These are phyloP conservation scores for Calonectria leucothoes DNA, from an alignment of 2,329 filamentous ascomycete genomes.

Conservation along the genomic window DNA sequence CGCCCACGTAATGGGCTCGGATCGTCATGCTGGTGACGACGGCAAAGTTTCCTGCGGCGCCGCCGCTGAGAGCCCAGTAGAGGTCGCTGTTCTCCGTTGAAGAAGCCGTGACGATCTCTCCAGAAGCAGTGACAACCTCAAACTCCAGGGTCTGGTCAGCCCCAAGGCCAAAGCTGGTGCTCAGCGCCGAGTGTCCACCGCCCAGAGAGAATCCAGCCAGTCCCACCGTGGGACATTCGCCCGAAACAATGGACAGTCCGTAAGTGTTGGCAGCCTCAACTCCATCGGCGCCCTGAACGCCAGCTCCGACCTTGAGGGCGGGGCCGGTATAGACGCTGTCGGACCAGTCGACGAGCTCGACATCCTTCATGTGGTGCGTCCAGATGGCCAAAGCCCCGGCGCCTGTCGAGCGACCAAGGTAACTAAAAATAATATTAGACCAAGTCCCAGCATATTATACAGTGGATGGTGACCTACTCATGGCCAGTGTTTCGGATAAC, in stretches of 20 bases:
- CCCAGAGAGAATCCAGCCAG: slow-evolving; percentile 70
- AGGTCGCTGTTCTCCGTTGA: slow-evolving; percentile 63
- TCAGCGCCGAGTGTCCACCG: slow-evolving; percentile 64
- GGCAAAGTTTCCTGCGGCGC: slow-evolving; percentile 69
- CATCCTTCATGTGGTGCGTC: slow-evolving; percentile 56
- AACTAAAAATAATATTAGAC: slow-evolving; percentile 17
- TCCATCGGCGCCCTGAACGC: slow-evolving; percentile 62
- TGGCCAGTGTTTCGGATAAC: slow-evolving; percentile 66
- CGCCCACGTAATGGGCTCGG: slow-evolving; percentile 58
- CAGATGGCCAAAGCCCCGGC: slow-evolving; percentile 53
- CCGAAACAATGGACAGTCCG: slow-evolving; percentile 63
- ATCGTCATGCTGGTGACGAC: slow-evolving; percentile 67
- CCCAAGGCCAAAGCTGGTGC: slow-evolving; percentile 65
- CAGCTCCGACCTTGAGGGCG: slow-evolving; percentile 66
- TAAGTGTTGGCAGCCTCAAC: slow-evolving; percentile 57
- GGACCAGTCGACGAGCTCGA: slow-evolving; percentile 52
- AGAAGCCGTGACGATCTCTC: slow-evolving; percentile 60
- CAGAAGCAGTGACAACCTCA: slow-evolving; percentile 65
- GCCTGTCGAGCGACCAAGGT: slow-evolving; percentile 68
- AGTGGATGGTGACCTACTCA: slow-evolving; percentile 51
- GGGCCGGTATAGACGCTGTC: slow-evolving; percentile 58
- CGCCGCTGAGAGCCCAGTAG: slow-evolving; percentile 73
- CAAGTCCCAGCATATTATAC: background rate
- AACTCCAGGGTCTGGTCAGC: slow-evolving; percentile 70
- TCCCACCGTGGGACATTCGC: slow-evolving; percentile 67